Base-by-base conservation (phyloP, 441 rosid species). In the Caryocar brasiliense region DNA sequence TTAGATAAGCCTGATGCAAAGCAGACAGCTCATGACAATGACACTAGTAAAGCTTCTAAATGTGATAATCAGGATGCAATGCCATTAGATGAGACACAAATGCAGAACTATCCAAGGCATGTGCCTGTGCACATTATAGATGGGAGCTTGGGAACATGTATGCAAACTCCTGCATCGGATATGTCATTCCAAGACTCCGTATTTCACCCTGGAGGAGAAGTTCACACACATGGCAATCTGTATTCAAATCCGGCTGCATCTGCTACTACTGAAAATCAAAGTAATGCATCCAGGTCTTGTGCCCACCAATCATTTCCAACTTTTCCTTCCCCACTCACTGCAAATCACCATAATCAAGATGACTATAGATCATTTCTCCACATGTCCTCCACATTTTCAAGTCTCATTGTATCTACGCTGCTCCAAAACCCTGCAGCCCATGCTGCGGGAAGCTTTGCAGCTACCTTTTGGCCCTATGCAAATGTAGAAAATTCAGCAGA, bases 391-490 rank as follows among this genome's bases (percentile, higher is more conserved):
- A 47, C 82, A n/a, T 92, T 82, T 82, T 78, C 90, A 12, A 85
- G 78, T 75, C 95, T 82, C 32, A 22, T 87, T 56, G 67, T 75
- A 20, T 92, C 99, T 61, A 66, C 82, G 59, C 73, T 92, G 71
- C 73, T 83, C 56, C 99, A 92, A 62, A 85, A 85, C 67, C 89
- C 95, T 13, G 86, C 94, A 23, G 90, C 99, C 34, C 86, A 85
- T 70, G 82, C 92, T 52, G 89, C 95, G 46, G 95, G 94, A 35
- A 82, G 81, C 62, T 78, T 73, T 66, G 86, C 96, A 38, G 94
- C 98, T 61, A 67, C 87, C 11, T 75, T 64, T 64, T 85, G 91
- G 89, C 94, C 98, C 36, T 77, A 80, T 68, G 74, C 76, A 26
- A 74, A 59, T 59, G 39, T 68, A 47, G 87, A 66, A 34, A 75